Conservation (phyloP, 441 rosid genomes). For the Adansonia rubrostipa region DNA sequence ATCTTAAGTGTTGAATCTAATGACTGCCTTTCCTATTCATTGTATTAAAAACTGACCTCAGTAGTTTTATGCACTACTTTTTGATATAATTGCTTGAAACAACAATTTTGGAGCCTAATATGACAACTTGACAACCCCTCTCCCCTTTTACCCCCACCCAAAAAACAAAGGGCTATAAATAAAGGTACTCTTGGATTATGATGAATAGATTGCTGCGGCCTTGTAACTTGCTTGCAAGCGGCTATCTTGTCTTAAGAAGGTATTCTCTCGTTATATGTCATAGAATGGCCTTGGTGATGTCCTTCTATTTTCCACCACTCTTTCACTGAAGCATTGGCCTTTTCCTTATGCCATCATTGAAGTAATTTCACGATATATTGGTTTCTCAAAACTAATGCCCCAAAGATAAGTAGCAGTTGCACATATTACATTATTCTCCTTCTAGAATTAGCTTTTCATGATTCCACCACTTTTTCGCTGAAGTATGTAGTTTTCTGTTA, state of each 20-base stretch:
- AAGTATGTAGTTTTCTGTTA: not conserved
- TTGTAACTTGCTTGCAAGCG: not conserved
- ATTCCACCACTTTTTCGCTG: not conserved
- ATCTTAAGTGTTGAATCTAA: conserved; percentile 2
- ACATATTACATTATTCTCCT: not conserved
- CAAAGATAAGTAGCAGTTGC: not conserved
- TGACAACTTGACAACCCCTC: not conserved
- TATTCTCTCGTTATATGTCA: not conserved
- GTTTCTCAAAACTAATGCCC: not conserved
- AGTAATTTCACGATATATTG: not conserved
- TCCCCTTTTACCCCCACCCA: not conserved
- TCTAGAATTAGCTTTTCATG: not conserved
- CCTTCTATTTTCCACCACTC: not conserved
- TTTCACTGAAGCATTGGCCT: not conserved
- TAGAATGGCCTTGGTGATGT: not conserved
- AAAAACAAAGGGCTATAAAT: not conserved
- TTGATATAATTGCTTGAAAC: conserved; percentile 10
- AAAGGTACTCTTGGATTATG: not conserved
- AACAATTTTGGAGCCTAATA: not conserved
- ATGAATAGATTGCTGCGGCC: not conserved
- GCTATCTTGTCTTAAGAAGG: not conserved
- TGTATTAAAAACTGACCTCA: not conserved
- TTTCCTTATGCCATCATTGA: not conserved
- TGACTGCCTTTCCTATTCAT: not conserved
- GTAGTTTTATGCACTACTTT: conserved; percentile 7